Evolutionary conservation across 768 basidiomycete species (phyloP), one percentile per base, ranked within the genome.

Genomic region (Coprinopsis cinerea): DNA sequence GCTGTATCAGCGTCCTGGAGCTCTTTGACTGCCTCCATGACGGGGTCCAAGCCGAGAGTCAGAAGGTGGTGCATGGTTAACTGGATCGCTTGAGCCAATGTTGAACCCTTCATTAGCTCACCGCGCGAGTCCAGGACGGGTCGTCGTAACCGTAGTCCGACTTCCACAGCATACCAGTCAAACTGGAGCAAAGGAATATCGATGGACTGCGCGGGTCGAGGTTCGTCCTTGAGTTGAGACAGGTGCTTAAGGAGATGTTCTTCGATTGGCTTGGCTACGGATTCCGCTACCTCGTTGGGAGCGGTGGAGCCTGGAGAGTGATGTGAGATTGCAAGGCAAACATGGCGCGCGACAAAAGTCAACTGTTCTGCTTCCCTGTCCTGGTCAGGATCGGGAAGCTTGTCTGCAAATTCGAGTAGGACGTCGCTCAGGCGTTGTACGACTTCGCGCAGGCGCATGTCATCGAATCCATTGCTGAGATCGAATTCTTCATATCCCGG

Each of bases 41-140:
- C 68, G 5, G 67, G 58, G 28, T 76, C 70, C 40, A 87, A 59
- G 18, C 81, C 84, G 44, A 74, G 67, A 17, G 65, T 67, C 44
- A 86, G 60, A 3, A 95, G 73, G 20, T 73, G 63, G 4, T 65
- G 64, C 35, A 85, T 61, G 26, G 88, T 67, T 7, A 68, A 53
- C 28, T 61, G 56, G 13, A 74, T 57, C 7, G 71, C 64, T 3
- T 60, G 61, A 26, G 59, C 47, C 10, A 73, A 50, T 14, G 55
- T 39, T 9, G 48, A 56, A 7, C 56, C 44, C 22, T n/a, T n/a
- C n/a, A 34, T 23, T 1, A 45, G 18, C 20, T 32, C n/a, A 11
- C 18, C 24, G 4, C 41, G 41, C 6, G 41, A 11, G 17, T 43
- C 17, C 24, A 43, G 24, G 41, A 43, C 17, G 9, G 23, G 9